Conservation (phyloP, 1,284 basidiomycete genomes). For the Malassezia sp. region DNA sequence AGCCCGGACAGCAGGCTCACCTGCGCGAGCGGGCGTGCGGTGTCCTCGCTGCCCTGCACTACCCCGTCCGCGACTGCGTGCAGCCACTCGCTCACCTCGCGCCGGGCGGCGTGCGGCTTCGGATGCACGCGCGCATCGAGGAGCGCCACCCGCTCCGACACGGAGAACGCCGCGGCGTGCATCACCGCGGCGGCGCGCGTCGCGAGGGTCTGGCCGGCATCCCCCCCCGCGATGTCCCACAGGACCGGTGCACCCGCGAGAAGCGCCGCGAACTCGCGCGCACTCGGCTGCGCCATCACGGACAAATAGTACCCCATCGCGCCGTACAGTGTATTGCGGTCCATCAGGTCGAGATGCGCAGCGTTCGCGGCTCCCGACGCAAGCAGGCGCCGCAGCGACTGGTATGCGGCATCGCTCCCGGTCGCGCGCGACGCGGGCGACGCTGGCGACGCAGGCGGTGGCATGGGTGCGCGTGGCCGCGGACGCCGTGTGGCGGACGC, state of each 20-base stretch:
- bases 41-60: conserved; percentile 6
- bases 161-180: conserved; percentile 28
- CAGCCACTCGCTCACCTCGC: conserved; percentile 26
- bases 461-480: background rate
- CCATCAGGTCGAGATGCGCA: conserved; percentile 31
- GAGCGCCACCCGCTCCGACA: conserved; percentile 28
- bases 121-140: conserved; percentile 21
- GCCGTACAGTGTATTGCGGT: conserved; percentile 29
- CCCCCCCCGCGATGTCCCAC: conserved; percentile 25
- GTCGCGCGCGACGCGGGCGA: background rate
- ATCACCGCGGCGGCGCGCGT: conserved; percentile 21
- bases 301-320: conserved; percentile 37
- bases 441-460: background rate
- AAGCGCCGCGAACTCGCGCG: conserved; percentile 26
- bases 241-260: conserved; percentile 30
- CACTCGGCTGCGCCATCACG: conserved; percentile 25
- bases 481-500: background rate
- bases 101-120: conserved; percentile 24
- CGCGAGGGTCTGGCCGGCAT: conserved; percentile 9
- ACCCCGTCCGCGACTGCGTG: conserved; percentile 20
- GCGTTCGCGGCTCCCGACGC: conserved; percentile 30
- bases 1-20: conserved; percentile 36
- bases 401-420: conserved; percentile 27
- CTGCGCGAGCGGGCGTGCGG: conserved; percentile 19
- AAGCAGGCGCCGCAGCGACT: conserved; percentile 32